Percentiles rank a stretch among this genome's conserved stretches.
Evolutionary conservation across 257 asterid genomes (phyloP).

Genomic region (Knoxia roxburghii): DNA sequence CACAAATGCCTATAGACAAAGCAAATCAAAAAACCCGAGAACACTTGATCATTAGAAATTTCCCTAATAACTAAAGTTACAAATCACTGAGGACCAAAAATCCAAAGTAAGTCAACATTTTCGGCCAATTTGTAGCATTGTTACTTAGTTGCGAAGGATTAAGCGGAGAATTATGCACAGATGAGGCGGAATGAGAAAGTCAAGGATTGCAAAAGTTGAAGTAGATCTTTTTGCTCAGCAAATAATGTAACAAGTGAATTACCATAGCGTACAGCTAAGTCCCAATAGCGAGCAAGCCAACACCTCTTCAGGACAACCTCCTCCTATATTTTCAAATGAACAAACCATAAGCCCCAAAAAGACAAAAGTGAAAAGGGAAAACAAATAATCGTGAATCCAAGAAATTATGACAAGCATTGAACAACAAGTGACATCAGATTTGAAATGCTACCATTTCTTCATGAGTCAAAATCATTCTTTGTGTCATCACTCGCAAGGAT

Average conservation of each 20-base stretch:
- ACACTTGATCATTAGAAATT: neutral
- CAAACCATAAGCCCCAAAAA: slow-evolving; percentile 3
- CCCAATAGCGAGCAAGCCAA: slow-evolving; percentile 99
- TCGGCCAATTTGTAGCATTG: neutral
- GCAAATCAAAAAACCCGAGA: slow-evolving; percentile 12
- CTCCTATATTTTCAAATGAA: slow-evolving; percentile 48
- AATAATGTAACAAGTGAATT: slow-evolving; percentile 27
- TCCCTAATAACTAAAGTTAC: neutral
- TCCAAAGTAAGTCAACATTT: too few relatives aligned
- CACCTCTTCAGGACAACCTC: slow-evolving; percentile 98
- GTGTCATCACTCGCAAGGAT: slow-evolving; percentile 86
- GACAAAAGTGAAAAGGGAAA: slow-evolving; percentile 14
- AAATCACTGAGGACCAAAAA: neutral
- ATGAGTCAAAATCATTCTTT: slow-evolving; percentile 94
- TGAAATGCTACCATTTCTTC: slow-evolving; percentile 83
- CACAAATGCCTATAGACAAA: slow-evolving; percentile 67
- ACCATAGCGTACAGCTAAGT: slow-evolving; percentile 88
- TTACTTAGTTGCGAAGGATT: neutral
- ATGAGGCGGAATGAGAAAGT: slow-evolving; percentile 4
- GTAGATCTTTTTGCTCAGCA: neutral
- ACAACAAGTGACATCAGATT: slow-evolving; percentile 13
- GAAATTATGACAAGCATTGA: neutral
- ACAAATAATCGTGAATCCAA: slow-evolving; percentile 19
- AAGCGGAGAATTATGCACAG: slow-evolving; percentile 1
- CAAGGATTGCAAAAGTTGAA: neutral